phyloP scores from a whole-genome alignment of 129 eudicot genomes.

The Apium graveolens region DNA sequence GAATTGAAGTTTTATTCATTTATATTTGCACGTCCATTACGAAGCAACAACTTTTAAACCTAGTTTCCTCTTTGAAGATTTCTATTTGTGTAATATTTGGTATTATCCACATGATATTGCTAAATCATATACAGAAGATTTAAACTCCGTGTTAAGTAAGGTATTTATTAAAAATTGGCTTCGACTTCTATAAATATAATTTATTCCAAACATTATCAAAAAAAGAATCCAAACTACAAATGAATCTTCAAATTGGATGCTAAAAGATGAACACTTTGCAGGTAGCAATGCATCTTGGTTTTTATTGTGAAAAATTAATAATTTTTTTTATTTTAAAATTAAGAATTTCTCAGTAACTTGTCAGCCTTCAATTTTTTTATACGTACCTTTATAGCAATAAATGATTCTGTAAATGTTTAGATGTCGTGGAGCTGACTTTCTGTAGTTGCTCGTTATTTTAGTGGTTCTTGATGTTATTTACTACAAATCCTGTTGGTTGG shows the following conservation, averaged over 20 bases:
- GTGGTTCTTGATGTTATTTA: not conserved
- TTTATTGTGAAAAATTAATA: not conserved
- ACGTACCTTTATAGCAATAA: not conserved
- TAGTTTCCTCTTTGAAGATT: too few species aligned
- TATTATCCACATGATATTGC: too few species aligned
- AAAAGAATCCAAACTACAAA: not conserved
- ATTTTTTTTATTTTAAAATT: not conserved
- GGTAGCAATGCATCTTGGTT: not conserved
- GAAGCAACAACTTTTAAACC: too few species aligned
- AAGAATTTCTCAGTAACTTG: not conserved
- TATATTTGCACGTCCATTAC: too few species aligned
- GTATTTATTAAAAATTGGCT: slow-evolving; percentile 23
- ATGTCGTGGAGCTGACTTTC: not conserved
- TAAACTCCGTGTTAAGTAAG: slow-evolving; percentile 69
- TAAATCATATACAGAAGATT: slow-evolving; percentile 78
- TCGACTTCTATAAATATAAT: not conserved
- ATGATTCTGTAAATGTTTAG: not conserved
- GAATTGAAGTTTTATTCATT: too few species aligned
- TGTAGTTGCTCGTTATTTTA: not conserved
- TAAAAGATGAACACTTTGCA: not conserved
- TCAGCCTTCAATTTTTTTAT: not conserved
- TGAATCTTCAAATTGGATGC: not conserved
- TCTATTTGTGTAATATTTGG: too few species aligned
- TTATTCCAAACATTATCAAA: not conserved
- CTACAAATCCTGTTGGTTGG: not conserved